Evolutionary conservation across 2,329 filamentous ascomycete species (phyloP).

Genomic region (Paradendryphiella salina): DNA sequence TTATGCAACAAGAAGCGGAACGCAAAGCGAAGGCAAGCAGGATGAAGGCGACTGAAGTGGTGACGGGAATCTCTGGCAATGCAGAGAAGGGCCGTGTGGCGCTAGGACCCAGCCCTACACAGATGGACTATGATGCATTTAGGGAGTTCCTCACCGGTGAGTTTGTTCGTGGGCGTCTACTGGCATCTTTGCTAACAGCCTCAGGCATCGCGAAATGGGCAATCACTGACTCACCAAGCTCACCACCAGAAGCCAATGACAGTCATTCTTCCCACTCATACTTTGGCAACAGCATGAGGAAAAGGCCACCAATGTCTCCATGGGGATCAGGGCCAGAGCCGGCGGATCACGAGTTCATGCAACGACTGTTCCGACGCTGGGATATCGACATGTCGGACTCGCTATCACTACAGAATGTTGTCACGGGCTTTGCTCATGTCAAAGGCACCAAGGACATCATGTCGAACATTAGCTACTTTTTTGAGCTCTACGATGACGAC

Average conservation of each 20-base stretch:
- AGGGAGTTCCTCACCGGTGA: constrained; percentile 80
- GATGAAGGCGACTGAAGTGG: constrained; percentile 56
- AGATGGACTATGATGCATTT: constrained; percentile 98
- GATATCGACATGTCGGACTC: constrained; percentile 76
- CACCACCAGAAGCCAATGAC: constrained; percentile 57
- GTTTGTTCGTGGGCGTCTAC: constrained; percentile 9
- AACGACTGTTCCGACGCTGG: constrained; percentile 84
- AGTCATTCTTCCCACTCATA: constrained; percentile 60
- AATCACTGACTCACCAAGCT: constrained; percentile 77
- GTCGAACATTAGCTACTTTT: constrained; percentile 97
- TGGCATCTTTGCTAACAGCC: constrained; percentile 8
- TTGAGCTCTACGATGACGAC: constrained; percentile 94
- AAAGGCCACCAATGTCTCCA: constrained; percentile 52
- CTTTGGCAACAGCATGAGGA: constrained; percentile 55
- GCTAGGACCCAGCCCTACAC: constrained; percentile 81
- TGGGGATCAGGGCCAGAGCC: constrained; percentile 69
- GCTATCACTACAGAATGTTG: constrained; percentile 86
- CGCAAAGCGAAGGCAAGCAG: constrained; percentile 69
- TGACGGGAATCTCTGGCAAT: constrained; percentile 53
- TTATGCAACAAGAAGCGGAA: constrained; percentile 67
- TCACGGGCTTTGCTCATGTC: constrained; percentile 84
- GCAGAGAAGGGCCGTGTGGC: constrained; percentile 86
- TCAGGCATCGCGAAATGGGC: constrained; percentile 85
- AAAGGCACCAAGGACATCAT: constrained; percentile 96
- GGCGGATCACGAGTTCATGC: constrained; percentile 93